Conservation (phyloP, 805 yeast genomes). For the Teunomyces cretensis region DNA sequence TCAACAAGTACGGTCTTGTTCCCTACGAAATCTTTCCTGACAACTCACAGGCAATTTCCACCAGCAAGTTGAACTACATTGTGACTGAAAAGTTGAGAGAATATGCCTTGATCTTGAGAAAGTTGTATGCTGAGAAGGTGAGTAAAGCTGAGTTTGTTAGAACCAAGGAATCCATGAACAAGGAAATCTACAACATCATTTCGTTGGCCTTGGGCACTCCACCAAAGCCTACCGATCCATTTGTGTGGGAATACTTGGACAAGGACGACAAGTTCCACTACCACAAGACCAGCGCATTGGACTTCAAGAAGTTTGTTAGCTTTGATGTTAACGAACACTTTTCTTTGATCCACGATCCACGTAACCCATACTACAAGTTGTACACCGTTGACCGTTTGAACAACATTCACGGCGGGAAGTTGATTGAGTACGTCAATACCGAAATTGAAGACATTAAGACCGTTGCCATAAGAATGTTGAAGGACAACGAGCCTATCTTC, state of each 20-base stretch:
- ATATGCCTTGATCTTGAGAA: constrained; percentile 69
- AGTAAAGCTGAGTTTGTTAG: constrained; percentile 34
- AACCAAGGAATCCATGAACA: constrained; percentile 46
- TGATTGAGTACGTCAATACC: constrained; percentile 69
- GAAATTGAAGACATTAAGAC: constrained; percentile 59
- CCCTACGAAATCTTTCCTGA: constrained; percentile 80
- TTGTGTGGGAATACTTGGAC: constrained; percentile 74
- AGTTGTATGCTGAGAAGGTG: constrained; percentile 42
- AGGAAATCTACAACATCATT: constrained; percentile 63
- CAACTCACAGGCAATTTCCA: constrained; percentile 56
- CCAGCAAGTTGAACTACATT: constrained; percentile 56
- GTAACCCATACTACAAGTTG: constrained; percentile 64
- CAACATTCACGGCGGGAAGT: constrained; percentile 69
- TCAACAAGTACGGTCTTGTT: constrained; percentile 78
- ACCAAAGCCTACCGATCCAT: constrained; percentile 65
- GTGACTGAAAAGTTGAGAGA: constrained; percentile 73
- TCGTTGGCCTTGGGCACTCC: constrained; percentile 76
- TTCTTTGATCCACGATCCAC: constrained; percentile 79
- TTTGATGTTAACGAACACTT: constrained; percentile 54
- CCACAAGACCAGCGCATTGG: constrained; percentile 60
- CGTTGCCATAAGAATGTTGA: constrained; percentile 65
- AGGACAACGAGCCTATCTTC: constrained; percentile 75
- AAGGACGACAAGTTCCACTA: constrained; percentile 60
- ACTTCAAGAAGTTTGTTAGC: constrained; percentile 55
- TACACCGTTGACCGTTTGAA: constrained; percentile 74